phyloP scores from a whole-genome alignment of 768 basidiomycete genomes.

The Tephrocybe sp. region DNA sequence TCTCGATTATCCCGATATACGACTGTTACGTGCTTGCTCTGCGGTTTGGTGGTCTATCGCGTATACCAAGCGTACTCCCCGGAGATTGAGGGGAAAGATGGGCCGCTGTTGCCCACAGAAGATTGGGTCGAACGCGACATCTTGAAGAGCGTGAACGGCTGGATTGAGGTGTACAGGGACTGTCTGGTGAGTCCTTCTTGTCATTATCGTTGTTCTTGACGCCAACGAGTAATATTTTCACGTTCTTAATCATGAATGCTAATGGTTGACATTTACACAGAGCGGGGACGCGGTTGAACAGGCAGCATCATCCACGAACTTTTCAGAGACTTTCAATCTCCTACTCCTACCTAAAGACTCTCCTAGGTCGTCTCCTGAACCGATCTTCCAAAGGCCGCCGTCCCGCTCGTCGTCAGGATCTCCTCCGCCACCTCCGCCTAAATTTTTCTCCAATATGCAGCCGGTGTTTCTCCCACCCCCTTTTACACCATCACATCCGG shows the following conservation, averaged over 20 bases:
- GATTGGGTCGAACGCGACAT: slow-evolving; percentile 78
- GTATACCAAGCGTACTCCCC: slow-evolving; percentile 58
- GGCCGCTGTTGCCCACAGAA: slow-evolving; percentile 66
- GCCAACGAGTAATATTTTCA: slow-evolving; percentile 9
- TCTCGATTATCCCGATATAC: slow-evolving; percentile 58
- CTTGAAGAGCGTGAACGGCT: slow-evolving; percentile 66
- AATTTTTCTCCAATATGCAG: slow-evolving; percentile 52
- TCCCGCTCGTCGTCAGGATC: slow-evolving; percentile 23
- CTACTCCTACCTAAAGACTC: slow-evolving; percentile 36
- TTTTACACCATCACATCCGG: slow-evolving; percentile 73
- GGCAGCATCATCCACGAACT: slow-evolving; percentile 40
- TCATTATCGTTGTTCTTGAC: no score
- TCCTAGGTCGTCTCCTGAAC: slow-evolving; percentile 25
- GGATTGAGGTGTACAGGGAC: slow-evolving; percentile 68
- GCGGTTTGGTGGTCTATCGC: slow-evolving; percentile 66
- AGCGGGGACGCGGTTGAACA: slow-evolving; percentile 35
- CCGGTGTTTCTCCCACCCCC: slow-evolving; percentile 75
- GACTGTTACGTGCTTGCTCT: slow-evolving; percentile 69
- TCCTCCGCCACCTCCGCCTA: slow-evolving; percentile 27
- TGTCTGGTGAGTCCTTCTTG: slow-evolving; percentile 66
- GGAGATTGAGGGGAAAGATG: slow-evolving; percentile 61
- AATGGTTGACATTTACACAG: slow-evolving; percentile 26
- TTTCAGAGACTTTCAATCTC: slow-evolving; percentile 46
- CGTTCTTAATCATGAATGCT: slow-evolving; percentile 10
- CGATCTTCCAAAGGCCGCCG: slow-evolving; percentile 24